Evolutionary conservation across 495 filamentous ascomycete genomes (phyloP).

Genomic region (Podospora didyma): DNA sequence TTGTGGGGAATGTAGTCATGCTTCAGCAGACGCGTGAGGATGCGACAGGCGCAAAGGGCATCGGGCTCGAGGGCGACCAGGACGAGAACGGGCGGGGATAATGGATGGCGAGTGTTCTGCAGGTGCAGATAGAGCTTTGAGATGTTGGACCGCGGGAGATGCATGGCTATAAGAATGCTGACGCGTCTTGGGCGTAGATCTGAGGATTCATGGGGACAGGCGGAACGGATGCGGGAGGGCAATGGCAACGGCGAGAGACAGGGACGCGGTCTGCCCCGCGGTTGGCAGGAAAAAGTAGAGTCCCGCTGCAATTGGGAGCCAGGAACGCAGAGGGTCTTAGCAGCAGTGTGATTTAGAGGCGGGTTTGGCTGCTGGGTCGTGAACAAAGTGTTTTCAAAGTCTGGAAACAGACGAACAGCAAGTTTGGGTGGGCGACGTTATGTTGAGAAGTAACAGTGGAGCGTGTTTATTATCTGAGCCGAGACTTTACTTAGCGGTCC

Average conservation of each 20-base stretch:
- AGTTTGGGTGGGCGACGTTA: too few relatives aligned
- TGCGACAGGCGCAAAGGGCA: constrained; percentile 91
- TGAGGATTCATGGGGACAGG: constrained; percentile 4
- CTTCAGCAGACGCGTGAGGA: constrained; percentile 84
- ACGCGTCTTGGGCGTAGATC: constrained; percentile 7
- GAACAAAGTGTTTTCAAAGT: too few relatives aligned
- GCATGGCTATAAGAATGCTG: constrained; percentile 55
- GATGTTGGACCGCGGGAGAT: constrained; percentile 86
- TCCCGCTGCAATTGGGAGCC: too few relatives aligned
- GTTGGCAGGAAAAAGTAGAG: neutral
- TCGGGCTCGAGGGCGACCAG: constrained; percentile 93
- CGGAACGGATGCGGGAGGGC: neutral
- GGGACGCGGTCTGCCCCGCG: neutral
- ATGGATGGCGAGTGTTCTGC: constrained; percentile 70
- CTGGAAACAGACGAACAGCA: too few relatives aligned
- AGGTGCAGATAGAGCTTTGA: constrained; percentile 88
- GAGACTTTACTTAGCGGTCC: too few relatives aligned
- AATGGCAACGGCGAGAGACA: neutral
- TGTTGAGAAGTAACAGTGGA: too few relatives aligned
- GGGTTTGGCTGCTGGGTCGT: too few relatives aligned
- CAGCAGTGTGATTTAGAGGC: too few relatives aligned
- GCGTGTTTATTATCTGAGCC: too few relatives aligned
- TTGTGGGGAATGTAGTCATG: constrained; percentile 98
- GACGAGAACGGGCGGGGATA: constrained; percentile 86
- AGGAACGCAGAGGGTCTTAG: too few relatives aligned